Percentiles rank a stretch among this genome's conserved stretches.
Evolutionary conservation across 2,329 filamentous ascomycete genomes (phyloP).

Genomic region (Atkinsonella texensis): DNA sequence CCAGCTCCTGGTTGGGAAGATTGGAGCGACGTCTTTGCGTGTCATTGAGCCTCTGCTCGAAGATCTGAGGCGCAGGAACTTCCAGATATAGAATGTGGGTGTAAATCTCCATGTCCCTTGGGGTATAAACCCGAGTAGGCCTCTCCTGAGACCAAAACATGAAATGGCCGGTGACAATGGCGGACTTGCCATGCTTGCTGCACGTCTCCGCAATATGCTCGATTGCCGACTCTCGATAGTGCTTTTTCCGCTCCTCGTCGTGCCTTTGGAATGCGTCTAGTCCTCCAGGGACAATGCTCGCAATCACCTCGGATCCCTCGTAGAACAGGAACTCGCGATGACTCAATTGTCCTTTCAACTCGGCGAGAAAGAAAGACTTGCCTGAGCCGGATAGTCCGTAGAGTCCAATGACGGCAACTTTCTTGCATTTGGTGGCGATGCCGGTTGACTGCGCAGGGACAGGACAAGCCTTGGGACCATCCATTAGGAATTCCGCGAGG

Average conservation of each 20-base stretch:
- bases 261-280: conserved; percentile 34
- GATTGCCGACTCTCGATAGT: conserved; percentile 33
- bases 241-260: conserved; percentile 20
- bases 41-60: conserved; percentile 26
- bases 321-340: conserved; percentile 30
- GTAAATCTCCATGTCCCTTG: conserved; percentile 32
- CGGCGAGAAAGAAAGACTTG: conserved; percentile 33
- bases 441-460: too few relatives aligned
- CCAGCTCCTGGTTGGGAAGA: conserved; percentile 25
- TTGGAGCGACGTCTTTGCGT: conserved; percentile 19
- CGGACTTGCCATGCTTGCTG: conserved; percentile 19
- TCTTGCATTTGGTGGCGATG: background rate
- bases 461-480: background rate
- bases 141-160: conserved; percentile 38
- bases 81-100: conserved; percentile 49
- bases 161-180: conserved; percentile 42
- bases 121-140: conserved; percentile 25
- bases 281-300: conserved; percentile 28
- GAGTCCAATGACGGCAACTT: conserved; percentile 30
- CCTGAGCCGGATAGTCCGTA: conserved; percentile 44
- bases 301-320: conserved; percentile 41
- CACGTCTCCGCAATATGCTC: conserved; percentile 27
- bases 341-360: conserved; percentile 25
- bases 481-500: background rate
- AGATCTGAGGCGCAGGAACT: conserved; percentile 23